Evolutionary conservation across 768 basidiomycete species (phyloP).

Genomic region (Panus rudis): DNA sequence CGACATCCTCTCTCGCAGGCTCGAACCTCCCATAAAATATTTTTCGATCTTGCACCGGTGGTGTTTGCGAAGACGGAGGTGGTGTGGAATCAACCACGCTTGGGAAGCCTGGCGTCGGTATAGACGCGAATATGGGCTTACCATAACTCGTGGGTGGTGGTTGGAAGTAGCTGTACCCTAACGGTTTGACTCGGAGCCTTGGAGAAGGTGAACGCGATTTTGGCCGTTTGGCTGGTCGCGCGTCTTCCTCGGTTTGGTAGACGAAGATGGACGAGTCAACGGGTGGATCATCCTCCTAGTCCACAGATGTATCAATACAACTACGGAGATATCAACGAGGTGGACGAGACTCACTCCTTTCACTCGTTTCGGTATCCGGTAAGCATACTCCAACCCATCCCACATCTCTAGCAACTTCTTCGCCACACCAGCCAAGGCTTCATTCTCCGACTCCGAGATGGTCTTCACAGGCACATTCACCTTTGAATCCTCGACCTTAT

Average conservation of each 20-base stretch:
- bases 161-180: no score
- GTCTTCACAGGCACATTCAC: conserved; percentile 50
- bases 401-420: conserved; percentile 72
- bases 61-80: no score
- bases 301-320: no score
- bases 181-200: no score
- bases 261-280: not conserved
- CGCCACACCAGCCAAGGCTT: conserved; percentile 49
- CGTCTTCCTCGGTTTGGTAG: not conserved
- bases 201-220: no score
- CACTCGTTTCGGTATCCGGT: conserved; percentile 77
- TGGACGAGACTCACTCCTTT: no score
- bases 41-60: no score
- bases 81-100: no score
- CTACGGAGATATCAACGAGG: no score
- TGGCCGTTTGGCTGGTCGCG: conserved; percentile 16
- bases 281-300: conserved; percentile 21
- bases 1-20: conserved; percentile 24
- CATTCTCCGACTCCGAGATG: conserved; percentile 49
- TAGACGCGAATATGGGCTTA: no score
- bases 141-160: no score
- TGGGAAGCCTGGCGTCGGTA: not conserved
- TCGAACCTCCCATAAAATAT: no score
- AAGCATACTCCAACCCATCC: conserved; percentile 69
- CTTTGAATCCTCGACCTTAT: conserved; percentile 85